phyloP scores from a whole-genome alignment of 75 land plant genomes.

The Adiantum capillusveneris region DNA sequence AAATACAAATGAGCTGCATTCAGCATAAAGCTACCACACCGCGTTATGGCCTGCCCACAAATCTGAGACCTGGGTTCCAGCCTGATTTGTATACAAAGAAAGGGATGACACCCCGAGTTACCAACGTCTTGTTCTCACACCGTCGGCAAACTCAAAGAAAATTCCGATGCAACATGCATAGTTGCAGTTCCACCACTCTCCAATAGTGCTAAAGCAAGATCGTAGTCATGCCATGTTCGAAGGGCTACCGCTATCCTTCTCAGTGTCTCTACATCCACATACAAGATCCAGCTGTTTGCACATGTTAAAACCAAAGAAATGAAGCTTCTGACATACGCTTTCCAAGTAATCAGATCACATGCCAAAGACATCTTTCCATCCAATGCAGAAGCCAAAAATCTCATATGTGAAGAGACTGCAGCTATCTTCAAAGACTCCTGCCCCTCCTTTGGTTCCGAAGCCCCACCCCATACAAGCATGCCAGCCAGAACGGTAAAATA shows the following conservation, averaged over 20 bases:
- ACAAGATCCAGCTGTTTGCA: constrained; percentile 59
- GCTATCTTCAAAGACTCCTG: constrained; percentile 13
- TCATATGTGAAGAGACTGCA: constrained; percentile 56
- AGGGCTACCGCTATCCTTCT: constrained; percentile 59
- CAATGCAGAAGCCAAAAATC: constrained; percentile 67
- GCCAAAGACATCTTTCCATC: constrained; percentile 72
- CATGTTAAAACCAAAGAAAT: constrained; percentile 61
- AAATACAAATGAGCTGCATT: too few species aligned
- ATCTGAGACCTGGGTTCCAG: too few species aligned
- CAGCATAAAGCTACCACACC: too few species aligned
- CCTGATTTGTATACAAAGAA: too few species aligned
- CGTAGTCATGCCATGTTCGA: constrained; percentile 75
- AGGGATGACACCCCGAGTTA: too few species aligned
- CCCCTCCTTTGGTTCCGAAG: constrained; percentile 23
- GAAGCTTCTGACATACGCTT: constrained; percentile 64
- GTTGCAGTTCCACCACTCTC: constrained; percentile 57
- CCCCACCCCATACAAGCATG: constrained; percentile 69
- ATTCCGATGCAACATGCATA: constrained; percentile 78
- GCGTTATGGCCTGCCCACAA: too few species aligned
- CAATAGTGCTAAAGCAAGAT: constrained; percentile 61
- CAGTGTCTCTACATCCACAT: constrained; percentile 55
- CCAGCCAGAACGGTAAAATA: constrained; percentile 68
- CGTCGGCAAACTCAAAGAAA: too few species aligned
- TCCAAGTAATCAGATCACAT: constrained; percentile 65
- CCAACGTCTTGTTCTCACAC: too few species aligned